Evolutionary conservation across 1,284 basidiomycete genomes (phyloP).

Genomic region (Microbotryomycetes sp.): DNA sequence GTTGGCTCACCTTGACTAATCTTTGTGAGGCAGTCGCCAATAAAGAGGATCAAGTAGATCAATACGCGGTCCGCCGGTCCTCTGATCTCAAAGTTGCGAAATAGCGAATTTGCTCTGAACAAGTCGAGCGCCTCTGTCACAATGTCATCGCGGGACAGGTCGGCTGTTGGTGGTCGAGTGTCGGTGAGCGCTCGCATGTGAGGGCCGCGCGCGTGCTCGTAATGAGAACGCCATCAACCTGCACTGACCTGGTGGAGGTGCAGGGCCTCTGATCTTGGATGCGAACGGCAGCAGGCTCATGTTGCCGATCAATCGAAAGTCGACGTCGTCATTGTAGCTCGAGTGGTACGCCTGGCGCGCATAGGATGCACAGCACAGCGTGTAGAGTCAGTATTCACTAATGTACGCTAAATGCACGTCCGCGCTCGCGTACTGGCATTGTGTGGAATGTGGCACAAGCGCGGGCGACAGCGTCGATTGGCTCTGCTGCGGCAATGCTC

Average conservation of each 20-base stretch:
- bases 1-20: constrained; percentile 50
- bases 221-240: background rate
- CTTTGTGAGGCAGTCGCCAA: constrained; percentile 93
- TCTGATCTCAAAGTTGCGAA: constrained; percentile 99
- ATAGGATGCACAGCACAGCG: too few relatives aligned
- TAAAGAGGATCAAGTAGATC: constrained; percentile 96
- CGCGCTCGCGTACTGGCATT: too few relatives aligned
- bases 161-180: constrained; percentile 47
- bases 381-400: too few relatives aligned
- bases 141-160: constrained; percentile 74
- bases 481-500: too few relatives aligned
- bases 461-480: too few relatives aligned
- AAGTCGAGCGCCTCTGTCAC: constrained; percentile 94
- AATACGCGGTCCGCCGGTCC: constrained; percentile 87
- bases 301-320: constrained; percentile 76
- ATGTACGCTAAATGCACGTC: too few relatives aligned
- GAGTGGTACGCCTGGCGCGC: constrained; percentile 99
- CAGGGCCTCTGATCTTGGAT: constrained; percentile 84
- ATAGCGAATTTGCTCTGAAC: constrained; percentile 97
- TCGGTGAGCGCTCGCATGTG: constrained; percentile 13
- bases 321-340: constrained; percentile 71
- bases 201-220: background rate
- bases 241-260: constrained; percentile 61
- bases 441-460: too few relatives aligned
- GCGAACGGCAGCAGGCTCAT: constrained; percentile 84